Evolutionary conservation across 805 yeast genomes (phyloP).

Genomic region (Candida sanyiensis): DNA sequence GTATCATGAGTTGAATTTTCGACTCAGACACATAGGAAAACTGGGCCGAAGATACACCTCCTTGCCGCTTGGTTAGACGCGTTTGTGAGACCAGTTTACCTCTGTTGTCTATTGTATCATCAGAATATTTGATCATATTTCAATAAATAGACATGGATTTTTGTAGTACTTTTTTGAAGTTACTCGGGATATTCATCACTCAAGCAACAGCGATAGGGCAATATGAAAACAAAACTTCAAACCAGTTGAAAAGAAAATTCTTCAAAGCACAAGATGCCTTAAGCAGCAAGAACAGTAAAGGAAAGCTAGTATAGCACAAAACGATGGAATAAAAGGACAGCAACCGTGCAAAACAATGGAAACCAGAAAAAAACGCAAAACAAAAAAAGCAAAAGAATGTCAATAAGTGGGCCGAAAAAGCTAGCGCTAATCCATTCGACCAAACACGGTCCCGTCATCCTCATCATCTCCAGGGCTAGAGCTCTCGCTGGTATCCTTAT

Average conservation of each 20-base stretch:
- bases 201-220: too few relatives aligned
- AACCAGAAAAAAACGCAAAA: background rate
- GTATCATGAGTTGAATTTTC: too few relatives aligned
- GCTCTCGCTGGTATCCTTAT: conserved; percentile 3
- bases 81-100: too few relatives aligned
- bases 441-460: conserved; percentile 31
- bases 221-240: conserved; percentile 5
- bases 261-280: background rate
- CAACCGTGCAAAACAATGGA: background rate
- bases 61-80: too few relatives aligned
- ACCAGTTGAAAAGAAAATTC: conserved; percentile 4
- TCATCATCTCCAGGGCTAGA: conserved; percentile 14
- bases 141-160: too few relatives aligned
- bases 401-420: background rate
- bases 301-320: background rate
- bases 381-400: background rate
- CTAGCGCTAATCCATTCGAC: conserved; percentile 30
- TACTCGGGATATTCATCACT: too few relatives aligned
- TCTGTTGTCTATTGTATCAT: too few relatives aligned
- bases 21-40: too few relatives aligned
- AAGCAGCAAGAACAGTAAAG: background rate
- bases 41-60: too few relatives aligned
- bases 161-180: background rate
- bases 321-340: background rate
- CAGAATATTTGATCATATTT: too few relatives aligned